Conservation (phyloP, 495 filamentous ascomycete genomes). For the Staphylotrichum longicolle region DNA sequence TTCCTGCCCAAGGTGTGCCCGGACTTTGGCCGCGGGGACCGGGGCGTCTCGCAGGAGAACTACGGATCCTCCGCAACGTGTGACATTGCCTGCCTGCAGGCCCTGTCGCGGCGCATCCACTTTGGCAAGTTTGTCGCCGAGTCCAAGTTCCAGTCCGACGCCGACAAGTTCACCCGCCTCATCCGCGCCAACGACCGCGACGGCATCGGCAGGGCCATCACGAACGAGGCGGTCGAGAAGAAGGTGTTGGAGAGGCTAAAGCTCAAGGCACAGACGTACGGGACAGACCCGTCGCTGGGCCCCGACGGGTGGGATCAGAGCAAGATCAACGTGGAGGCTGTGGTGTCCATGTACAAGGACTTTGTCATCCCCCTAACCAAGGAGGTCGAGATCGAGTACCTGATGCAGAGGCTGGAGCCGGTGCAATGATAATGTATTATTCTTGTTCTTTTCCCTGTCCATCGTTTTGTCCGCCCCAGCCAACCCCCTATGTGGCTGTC, state of each 20-base stretch:
- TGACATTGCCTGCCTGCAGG: constrained; percentile 88
- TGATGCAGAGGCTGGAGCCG: constrained; percentile 81
- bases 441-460: constrained; percentile 20
- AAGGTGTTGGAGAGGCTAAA: constrained; percentile 85
- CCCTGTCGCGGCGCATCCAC: constrained; percentile 87
- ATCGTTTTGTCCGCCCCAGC: constrained; percentile 16
- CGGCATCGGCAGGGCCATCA: constrained; percentile 87
- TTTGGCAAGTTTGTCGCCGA: constrained; percentile 99
- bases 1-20: constrained; percentile 81
- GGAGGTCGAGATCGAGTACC: constrained; percentile 94
- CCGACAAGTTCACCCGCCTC: constrained; percentile 71
- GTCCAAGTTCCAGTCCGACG: constrained; percentile 88
- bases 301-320: constrained; percentile 32
- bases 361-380: constrained; percentile 97
- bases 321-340: constrained; percentile 91
- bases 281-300: constrained; percentile 67
- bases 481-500: constrained; percentile 33
- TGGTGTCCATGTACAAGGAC: constrained; percentile 92
- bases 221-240: constrained; percentile 81
- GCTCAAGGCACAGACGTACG: constrained; percentile 93
- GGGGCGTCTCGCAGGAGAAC: constrained; percentile 86
- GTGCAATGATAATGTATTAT: constrained; percentile 19
- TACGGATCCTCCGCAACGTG: constrained; percentile 90
- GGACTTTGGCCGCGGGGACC: constrained; percentile 66
- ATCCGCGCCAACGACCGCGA: constrained; percentile 75